Evolutionary conservation across 2,329 filamentous ascomycete genomes (phyloP).

Genomic region (Lasiodiplodia hormozganensis): DNA sequence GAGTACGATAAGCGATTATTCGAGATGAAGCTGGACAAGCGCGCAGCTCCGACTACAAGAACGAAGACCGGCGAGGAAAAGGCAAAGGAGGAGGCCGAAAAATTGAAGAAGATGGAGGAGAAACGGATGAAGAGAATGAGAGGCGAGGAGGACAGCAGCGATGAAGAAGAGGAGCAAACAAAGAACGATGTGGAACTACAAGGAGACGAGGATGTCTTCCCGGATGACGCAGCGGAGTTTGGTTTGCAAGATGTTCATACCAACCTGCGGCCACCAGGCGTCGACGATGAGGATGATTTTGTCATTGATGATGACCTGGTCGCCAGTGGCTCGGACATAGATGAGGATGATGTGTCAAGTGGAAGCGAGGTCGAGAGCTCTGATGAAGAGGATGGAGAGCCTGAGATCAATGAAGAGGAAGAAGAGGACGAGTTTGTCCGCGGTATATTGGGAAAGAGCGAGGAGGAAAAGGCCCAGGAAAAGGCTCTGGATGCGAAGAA

Average conservation of each 20-base stretch:
- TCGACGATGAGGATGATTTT: conserved; percentile 96
- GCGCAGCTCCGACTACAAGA: conserved; percentile 83
- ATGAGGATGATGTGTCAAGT: conserved; percentile 40
- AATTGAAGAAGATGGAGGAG: conserved; percentile 81
- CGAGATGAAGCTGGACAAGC: conserved; percentile 81
- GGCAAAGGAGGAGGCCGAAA: conserved; percentile 76
- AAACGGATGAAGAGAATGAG: conserved; percentile 85
- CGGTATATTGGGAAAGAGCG: conserved; percentile 49
- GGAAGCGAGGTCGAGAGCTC: conserved; percentile 41
- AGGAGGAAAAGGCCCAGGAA: conserved; percentile 59
- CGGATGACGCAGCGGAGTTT: conserved; percentile 67
- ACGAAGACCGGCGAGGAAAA: conserved; percentile 92
- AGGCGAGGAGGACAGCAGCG: conserved; percentile 77
- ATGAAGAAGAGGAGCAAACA: conserved; percentile 64
- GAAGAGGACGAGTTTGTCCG: conserved; percentile 56
- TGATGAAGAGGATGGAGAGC: conserved; percentile 40
- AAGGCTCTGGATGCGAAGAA: conserved; percentile 53
- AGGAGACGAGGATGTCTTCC: conserved; percentile 41
- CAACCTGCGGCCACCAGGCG: conserved; percentile 40
- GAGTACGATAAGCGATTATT: conserved; percentile 87
- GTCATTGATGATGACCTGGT: conserved; percentile 87
- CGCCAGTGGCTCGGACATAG: conserved; percentile 73
- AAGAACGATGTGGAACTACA: conserved; percentile 36
- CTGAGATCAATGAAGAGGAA: conserved; percentile 44
- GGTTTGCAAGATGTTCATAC: conserved; percentile 57